Evolutionary conservation across 2,329 filamentous ascomycete species (phyloP).

Genomic region (Nemania sp.): DNA sequence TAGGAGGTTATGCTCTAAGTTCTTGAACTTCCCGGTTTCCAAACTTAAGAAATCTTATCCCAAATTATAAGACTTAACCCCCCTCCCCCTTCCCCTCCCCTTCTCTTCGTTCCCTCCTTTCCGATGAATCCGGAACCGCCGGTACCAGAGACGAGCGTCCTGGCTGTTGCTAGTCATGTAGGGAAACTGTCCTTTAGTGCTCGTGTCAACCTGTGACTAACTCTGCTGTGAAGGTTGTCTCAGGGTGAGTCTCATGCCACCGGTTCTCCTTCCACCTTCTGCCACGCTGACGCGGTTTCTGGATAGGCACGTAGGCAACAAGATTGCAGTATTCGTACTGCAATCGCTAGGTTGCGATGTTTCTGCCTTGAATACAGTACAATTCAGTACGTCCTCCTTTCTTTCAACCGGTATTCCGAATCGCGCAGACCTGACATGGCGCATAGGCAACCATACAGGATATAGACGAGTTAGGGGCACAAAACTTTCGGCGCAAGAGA

Average conservation of each 20-base stretch:
- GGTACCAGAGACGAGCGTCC: conserved; percentile 73
- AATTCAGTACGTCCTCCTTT: conserved; percentile 80
- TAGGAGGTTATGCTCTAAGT: background rate
- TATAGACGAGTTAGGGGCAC: conserved; percentile 91
- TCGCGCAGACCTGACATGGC: conserved; percentile 24
- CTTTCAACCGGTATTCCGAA: conserved; percentile 4
- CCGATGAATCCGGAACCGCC: conserved; percentile 57
- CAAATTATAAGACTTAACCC: background rate
- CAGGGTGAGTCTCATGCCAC: conserved; percentile 69
- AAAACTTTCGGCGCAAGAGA: conserved; percentile 82
- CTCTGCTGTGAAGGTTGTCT: conserved; percentile 70
- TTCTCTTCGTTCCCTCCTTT: conserved; percentile 2
- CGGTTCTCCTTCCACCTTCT: conserved; percentile 33
- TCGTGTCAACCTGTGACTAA: conserved; percentile 48
- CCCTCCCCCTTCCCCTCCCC: background rate
- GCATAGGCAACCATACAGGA: conserved; percentile 89
- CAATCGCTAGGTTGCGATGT: conserved; percentile 95
- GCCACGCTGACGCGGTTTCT: conserved; percentile 41
- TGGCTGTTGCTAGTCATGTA: conserved; percentile 96
- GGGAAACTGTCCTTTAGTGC: conserved; percentile 43
- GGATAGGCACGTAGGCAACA: conserved; percentile 93
- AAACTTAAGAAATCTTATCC: background rate
- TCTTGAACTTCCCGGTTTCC: background rate
- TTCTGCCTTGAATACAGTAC: conserved; percentile 92
- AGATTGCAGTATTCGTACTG: conserved; percentile 94